Conservation (phyloP, 495 filamentous ascomycete genomes). For the Annulohypoxylon nitens region DNA sequence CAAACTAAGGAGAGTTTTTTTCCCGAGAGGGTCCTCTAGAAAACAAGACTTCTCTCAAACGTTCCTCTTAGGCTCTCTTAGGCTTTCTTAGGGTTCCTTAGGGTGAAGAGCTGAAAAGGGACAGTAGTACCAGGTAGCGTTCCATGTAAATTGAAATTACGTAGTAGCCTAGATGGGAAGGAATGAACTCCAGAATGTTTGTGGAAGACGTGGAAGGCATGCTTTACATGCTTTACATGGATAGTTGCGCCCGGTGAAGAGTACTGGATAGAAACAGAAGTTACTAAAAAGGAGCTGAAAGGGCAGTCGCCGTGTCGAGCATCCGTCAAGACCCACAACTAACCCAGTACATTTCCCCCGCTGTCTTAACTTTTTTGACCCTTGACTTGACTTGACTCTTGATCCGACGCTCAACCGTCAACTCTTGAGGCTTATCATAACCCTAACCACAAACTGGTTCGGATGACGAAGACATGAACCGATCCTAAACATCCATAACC, state of each 20-base stretch:
- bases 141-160: conserved; percentile 15
- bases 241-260: conserved; percentile 23
- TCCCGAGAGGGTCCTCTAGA: conserved; percentile 6
- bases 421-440: conserved; percentile 9
- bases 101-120: conserved; percentile 31
- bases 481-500: conserved; percentile 12
- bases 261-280: conserved; percentile 17
- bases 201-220: neutral
- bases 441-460: neutral
- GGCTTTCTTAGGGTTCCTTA: neutral
- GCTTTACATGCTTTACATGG: neutral
- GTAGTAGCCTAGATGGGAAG: conserved; percentile 34
- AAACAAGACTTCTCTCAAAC: neutral
- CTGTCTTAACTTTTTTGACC: neutral
- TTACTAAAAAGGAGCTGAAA: conserved; percentile 35
- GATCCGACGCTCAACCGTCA: no score
- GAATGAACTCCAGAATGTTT: conserved; percentile 19
- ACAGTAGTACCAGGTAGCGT: conserved; percentile 14
- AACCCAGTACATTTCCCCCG: neutral
- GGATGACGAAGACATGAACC: conserved; percentile 11
- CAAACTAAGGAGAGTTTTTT: conserved; percentile 3
- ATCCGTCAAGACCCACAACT: conserved; percentile 12
- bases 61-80: neutral
- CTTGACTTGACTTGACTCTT: no score
- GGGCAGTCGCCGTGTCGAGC: neutral